Evolutionary conservation across 495 filamentous ascomycete genomes (phyloP).

Genomic region (Podospora pseudopauciseta): DNA sequence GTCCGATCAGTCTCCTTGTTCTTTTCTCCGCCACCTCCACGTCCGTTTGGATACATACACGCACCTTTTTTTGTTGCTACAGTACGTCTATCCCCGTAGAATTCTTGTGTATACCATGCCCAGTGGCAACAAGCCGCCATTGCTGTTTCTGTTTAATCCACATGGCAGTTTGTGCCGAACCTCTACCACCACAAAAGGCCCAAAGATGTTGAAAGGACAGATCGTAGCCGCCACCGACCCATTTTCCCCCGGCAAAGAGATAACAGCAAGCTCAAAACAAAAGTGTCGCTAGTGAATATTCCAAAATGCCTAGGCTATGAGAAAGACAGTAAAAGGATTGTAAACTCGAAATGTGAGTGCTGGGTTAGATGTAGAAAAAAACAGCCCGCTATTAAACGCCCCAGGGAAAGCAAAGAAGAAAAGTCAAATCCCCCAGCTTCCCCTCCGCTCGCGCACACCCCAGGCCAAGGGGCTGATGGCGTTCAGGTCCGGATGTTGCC

Average conservation of each 20-base stretch:
- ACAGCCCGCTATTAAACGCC: conserved; percentile 1
- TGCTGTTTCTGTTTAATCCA: too few relatives aligned
- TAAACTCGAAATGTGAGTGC: neutral
- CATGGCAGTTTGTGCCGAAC: too few relatives aligned
- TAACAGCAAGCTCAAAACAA: too few relatives aligned
- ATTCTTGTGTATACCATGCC: too few relatives aligned
- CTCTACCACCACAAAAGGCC: neutral
- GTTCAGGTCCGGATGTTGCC: conserved; percentile 65
- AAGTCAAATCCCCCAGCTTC: conserved; percentile 73
- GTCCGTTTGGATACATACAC: too few relatives aligned
- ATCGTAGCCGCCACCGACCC: too few relatives aligned
- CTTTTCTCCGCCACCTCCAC: neutral
- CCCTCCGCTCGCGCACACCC: conserved; percentile 69
- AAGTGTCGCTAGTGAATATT: neutral
- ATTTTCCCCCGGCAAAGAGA: too few relatives aligned
- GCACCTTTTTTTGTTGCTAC: too few relatives aligned
- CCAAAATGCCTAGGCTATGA: neutral
- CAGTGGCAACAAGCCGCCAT: too few relatives aligned
- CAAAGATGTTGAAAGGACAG: too few relatives aligned
- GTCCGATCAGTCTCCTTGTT: neutral
- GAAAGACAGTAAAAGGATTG: neutral
- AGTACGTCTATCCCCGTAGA: too few relatives aligned
- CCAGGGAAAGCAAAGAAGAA: conserved; percentile 10
- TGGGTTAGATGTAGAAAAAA: neutral
- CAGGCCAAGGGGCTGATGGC: conserved; percentile 57